A percentile compares a stretch with the other conserved stretches of the same genome.
These are phyloP conservation scores for Talinum fruticosum DNA, from an alignment of 148 eudicot species.

Conservation along the genomic window DNA sequence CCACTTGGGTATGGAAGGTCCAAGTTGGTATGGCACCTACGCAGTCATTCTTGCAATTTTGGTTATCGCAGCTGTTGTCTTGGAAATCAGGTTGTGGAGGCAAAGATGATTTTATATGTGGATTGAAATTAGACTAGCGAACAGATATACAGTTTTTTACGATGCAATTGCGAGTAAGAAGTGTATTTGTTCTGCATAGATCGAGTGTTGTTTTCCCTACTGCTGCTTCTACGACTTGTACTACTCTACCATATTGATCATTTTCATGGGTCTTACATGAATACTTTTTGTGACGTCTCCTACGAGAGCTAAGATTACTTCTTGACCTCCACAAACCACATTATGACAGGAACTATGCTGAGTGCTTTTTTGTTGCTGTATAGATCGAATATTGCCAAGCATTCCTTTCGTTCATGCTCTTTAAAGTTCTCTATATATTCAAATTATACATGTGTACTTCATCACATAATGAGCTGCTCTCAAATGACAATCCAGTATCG, in stretches of 20 bases:
- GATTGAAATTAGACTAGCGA: neutral
- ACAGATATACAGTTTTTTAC: neutral
- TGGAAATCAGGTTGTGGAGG: slow-evolving; percentile 51
- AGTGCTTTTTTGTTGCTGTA: neutral
- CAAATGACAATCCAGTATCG: neutral
- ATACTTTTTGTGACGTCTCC: neutral
- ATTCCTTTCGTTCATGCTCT: neutral
- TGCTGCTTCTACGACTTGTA: neutral
- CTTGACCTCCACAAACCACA: neutral
- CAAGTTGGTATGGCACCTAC: slow-evolving; percentile 61
- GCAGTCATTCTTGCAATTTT: slow-evolving; percentile 41
- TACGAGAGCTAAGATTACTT: neutral
- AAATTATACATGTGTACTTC: no score
- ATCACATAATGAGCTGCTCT: neutral
- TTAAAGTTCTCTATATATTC: neutral
- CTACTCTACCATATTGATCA: neutral
- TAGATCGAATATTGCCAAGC: neutral
- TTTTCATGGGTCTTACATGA: neutral
- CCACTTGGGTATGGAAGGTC: slow-evolving; percentile 57
- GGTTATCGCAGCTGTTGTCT: slow-evolving; percentile 29
- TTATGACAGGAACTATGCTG: neutral
- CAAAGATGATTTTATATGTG: slow-evolving; percentile 34
- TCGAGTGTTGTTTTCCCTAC: neutral
- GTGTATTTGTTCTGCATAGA: slow-evolving; percentile 8
- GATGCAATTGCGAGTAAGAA: slow-evolving; percentile 4